phyloP scores from a whole-genome alignment of 225 moss, liverwort and hornwort species.

The Sphagnum contortum region DNA sequence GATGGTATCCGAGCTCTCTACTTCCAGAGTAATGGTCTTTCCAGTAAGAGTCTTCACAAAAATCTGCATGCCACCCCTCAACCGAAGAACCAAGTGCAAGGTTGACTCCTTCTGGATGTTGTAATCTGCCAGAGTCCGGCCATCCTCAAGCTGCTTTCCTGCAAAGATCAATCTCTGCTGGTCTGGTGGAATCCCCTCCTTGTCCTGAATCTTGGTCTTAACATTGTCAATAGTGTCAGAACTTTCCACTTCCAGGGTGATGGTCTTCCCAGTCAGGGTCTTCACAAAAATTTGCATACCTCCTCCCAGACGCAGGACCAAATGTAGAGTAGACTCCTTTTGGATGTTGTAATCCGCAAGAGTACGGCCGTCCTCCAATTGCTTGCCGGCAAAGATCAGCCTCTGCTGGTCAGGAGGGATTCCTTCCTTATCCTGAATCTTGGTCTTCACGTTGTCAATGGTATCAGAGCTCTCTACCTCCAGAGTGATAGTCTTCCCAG shows the following conservation, averaged over 20 bases:
- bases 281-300: conserved; percentile 7
- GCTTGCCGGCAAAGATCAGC: conserved; percentile 4
- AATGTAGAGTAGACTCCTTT: conserved; percentile 5
- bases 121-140: too few relatives aligned
- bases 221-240: too few relatives aligned
- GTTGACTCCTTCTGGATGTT: too few relatives aligned
- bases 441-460: conserved; percentile 6
- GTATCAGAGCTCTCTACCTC: conserved; percentile 7
- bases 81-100: too few relatives aligned
- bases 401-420: conserved; percentile 8
- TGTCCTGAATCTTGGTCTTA: too few relatives aligned
- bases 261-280: conserved; percentile 3
- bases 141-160: too few relatives aligned
- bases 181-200: too few relatives aligned
- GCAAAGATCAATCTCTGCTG: too few relatives aligned
- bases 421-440: conserved; percentile 6
- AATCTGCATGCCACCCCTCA: too few relatives aligned
- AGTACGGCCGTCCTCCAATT: conserved; percentile 2
- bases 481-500: conserved; percentile 6
- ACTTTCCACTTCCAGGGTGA: conserved; percentile 1
- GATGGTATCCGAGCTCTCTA: too few relatives aligned
- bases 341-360: conserved; percentile 5
- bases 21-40: too few relatives aligned
- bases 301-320: conserved; percentile 1
- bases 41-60: too few relatives aligned